Evolutionary conservation across 2,329 filamentous ascomycete genomes (phyloP).

Genomic region (Colletotrichum sp.): DNA sequence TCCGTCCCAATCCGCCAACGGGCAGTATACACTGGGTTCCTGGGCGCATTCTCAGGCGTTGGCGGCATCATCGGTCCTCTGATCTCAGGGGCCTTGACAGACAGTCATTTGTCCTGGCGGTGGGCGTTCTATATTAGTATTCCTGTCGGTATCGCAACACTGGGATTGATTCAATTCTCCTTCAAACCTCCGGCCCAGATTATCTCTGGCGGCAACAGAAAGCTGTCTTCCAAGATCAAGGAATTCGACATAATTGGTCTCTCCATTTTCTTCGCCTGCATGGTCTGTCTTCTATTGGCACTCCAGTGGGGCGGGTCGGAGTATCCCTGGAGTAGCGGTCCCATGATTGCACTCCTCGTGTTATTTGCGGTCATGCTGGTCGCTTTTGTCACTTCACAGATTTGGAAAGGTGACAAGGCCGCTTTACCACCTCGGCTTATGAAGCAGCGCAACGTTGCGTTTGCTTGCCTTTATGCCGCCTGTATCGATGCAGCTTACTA

Average conservation of each 20-base stretch:
- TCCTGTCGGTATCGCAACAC: slow-evolving; percentile 27
- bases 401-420: slow-evolving; percentile 36
- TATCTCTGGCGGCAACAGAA: slow-evolving; percentile 13
- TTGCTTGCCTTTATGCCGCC: slow-evolving; percentile 25
- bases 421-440: slow-evolving; percentile 38
- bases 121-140: slow-evolving; percentile 33
- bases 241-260: slow-evolving; percentile 27
- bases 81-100: slow-evolving; percentile 32
- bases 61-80: slow-evolving; percentile 30
- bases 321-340: slow-evolving; percentile 35
- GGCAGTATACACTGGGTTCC: slow-evolving; percentile 40
- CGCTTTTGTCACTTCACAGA: slow-evolving; percentile 35
- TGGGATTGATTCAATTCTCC: slow-evolving; percentile 31
- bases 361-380: slow-evolving; percentile 32
- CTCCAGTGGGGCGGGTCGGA: slow-evolving; percentile 47
- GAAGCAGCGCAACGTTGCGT: slow-evolving; percentile 31
- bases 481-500: slow-evolving; percentile 29
- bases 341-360: slow-evolving; percentile 38
- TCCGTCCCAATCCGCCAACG: slow-evolving; percentile 35
- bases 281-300: slow-evolving; percentile 47
- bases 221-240: slow-evolving; percentile 11
- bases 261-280: slow-evolving; percentile 23
- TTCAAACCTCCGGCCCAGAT: slow-evolving; percentile 2
- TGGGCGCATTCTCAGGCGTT: slow-evolving; percentile 42
- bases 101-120: slow-evolving; percentile 33